A percentile compares a stretch with the other conserved stretches of the same genome.
These are phyloP conservation scores for Botrytis fabae DNA, from an alignment of 2,329 filamentous ascomycete genomes.

Conservation along the genomic window DNA sequence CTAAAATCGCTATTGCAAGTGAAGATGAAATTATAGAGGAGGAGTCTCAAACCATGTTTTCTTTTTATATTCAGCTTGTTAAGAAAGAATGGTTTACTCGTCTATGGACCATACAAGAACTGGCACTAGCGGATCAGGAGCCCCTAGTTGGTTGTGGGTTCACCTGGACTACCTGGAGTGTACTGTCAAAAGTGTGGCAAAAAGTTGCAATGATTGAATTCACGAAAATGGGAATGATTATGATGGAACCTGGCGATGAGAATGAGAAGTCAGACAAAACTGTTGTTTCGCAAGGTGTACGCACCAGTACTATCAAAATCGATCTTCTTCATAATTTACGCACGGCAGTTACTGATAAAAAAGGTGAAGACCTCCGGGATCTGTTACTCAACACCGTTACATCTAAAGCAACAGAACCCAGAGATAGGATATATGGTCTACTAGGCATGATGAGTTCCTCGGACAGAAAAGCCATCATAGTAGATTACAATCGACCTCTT, in stretches of 20 bases:
- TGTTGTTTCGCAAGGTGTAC: not conserved
- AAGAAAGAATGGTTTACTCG: slow-evolving; percentile 24
- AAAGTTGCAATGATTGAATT: not conserved
- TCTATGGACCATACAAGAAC: slow-evolving; percentile 26
- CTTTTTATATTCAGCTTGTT: not conserved
- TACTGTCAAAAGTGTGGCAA: not conserved
- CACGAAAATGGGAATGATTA: not conserved
- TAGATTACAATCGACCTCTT: not conserved
- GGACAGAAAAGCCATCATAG: not conserved
- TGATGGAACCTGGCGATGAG: not conserved
- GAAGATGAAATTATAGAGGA: not conserved
- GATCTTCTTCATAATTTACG: slow-evolving; percentile 1
- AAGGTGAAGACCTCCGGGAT: not conserved
- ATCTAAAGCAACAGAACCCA: not conserved
- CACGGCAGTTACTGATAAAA: not conserved
- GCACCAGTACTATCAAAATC: not conserved
- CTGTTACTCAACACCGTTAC: not conserved
- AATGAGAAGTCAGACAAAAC: not conserved
- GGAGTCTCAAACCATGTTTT: not conserved
- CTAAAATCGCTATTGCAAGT: not conserved
- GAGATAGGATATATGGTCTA: slow-evolving; percentile 1
- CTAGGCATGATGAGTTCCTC: not conserved
- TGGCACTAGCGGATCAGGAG: not conserved
- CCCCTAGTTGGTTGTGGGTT: slow-evolving; percentile 9
- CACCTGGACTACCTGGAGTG: slow-evolving; percentile 9